Conservation (phyloP, 2,329 filamentous ascomycete genomes). For the Leptographium radiaticola region DNA sequence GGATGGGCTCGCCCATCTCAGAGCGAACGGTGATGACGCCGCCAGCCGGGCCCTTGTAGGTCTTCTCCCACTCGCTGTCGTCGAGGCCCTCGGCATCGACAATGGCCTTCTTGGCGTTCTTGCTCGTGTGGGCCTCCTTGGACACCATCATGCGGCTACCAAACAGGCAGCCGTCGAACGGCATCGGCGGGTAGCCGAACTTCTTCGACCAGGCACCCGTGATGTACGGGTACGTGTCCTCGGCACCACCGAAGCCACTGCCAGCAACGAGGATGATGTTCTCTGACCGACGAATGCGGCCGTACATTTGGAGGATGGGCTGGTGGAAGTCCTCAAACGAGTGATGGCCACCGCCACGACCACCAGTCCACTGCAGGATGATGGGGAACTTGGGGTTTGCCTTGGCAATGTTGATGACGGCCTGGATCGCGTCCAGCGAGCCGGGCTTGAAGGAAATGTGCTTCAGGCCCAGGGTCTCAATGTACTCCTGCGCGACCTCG, state of each 20-base stretch:
- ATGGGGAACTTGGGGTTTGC: constrained; percentile 92
- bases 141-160: constrained; percentile 92
- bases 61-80: constrained; percentile 79
- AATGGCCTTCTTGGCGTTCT: constrained; percentile 79
- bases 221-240: constrained; percentile 86
- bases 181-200: constrained; percentile 84
- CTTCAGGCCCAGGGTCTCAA: constrained; percentile 81
- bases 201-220: constrained; percentile 80
- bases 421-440: constrained; percentile 75
- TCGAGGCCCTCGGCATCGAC: constrained; percentile 72
- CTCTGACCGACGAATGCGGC: constrained; percentile 67
- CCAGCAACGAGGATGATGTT: constrained; percentile 86
- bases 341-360: constrained; percentile 86
- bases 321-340: constrained; percentile 94
- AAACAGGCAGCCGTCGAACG: constrained; percentile 83
- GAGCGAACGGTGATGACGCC: constrained; percentile 94
- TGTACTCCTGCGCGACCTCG: constrained; percentile 87
- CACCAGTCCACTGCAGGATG: constrained; percentile 88
- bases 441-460: constrained; percentile 93
- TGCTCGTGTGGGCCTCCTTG: constrained; percentile 82
- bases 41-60: constrained; percentile 80
- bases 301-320: constrained; percentile 83
- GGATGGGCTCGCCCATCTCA: constrained; percentile 98
- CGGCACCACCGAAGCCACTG: constrained; percentile 79
- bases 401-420: constrained; percentile 84